A percentile compares a stretch with the other conserved stretches of the same genome.
phyloP scores from a whole-genome alignment of 257 asterid species.

The Solanum clarkiae region DNA sequence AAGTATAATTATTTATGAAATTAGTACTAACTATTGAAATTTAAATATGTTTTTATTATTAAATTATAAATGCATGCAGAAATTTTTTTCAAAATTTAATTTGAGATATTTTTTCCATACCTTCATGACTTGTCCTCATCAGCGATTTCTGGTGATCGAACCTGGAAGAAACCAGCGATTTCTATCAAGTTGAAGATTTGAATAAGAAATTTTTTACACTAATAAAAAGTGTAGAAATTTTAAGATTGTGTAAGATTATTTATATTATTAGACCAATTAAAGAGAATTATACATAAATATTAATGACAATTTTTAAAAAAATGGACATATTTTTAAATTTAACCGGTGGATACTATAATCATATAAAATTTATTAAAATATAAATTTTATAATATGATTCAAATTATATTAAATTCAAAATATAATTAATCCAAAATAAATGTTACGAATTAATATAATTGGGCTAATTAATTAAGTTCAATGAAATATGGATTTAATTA shows the following conservation, averaged over 20 bases:
- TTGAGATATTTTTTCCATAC: slow-evolving; percentile 7
- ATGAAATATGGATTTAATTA: too few species aligned
- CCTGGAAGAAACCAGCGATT: slow-evolving; percentile 38
- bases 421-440: too few species aligned
- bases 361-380: too few species aligned
- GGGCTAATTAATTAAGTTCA: too few species aligned
- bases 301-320: background rate
- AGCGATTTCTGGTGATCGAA: slow-evolving; percentile 32
- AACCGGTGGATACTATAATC: too few species aligned
- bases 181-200: background rate
- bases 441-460: too few species aligned
- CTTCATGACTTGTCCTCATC: slow-evolving; percentile 29
- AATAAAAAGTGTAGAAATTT: background rate
- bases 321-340: too few species aligned
- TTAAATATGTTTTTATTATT: too few species aligned
- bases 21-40: background rate
- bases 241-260: background rate
- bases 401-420: too few species aligned
- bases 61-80: too few species aligned
- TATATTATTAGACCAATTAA: background rate
- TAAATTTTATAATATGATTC: too few species aligned
- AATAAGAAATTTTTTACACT: background rate
- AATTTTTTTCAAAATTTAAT: too few species aligned
- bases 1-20: background rate
- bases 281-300: background rate